Evolutionary conservation across 345 rosid species (phyloP), one percentile per base, ranked within the genome.

Genomic region (Litchi chinensis): DNA sequence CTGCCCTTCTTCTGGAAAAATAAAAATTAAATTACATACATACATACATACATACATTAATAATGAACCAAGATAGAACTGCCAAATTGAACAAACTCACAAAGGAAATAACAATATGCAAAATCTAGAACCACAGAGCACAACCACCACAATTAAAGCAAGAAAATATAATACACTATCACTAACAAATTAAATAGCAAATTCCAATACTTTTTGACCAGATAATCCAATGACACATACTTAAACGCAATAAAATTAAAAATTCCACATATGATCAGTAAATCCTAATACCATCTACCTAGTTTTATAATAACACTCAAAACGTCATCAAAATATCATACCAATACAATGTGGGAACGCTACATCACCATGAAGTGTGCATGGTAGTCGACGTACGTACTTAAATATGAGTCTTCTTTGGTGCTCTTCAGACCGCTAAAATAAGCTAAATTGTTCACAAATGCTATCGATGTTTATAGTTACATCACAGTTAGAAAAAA

Each of bases 361-460:
- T 50, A 48, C 19, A 66, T 66, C 21, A 18, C n/a, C 70, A 48
- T 26, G 54, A 15, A 70, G 24, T 3, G 21, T n/a, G n/a, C n/a
- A 40, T 16, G 16, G 13, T 5, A 21, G 22, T 48, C 22, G 16
- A 41, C 12, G 52, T 43, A 41, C 10, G 52, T 43, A 22, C 24
- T 8, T 69, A 21, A 44, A 70, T 10, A 54, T 72, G 75, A 6
- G 2, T 15, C 26, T 54, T 57, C 28, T 57, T 41, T 26, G 15
- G 5, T 39, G 46, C 32, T 57, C 18, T 54, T 57, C 48, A 56
- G 16, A 56, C 28, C 65, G 19, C 10, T 19, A 56, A 46, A 21
- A n/a, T 72, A 56, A 9, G 5, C 18, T 72, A 54, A 9, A 56
- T 72, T 19, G 21, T 56, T 72, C 46, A 56, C 64, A 71, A 71